Evolutionary conservation across 73 alveolate species (phyloP).

Genomic region (Tetrahymena malaccensis): DNA sequence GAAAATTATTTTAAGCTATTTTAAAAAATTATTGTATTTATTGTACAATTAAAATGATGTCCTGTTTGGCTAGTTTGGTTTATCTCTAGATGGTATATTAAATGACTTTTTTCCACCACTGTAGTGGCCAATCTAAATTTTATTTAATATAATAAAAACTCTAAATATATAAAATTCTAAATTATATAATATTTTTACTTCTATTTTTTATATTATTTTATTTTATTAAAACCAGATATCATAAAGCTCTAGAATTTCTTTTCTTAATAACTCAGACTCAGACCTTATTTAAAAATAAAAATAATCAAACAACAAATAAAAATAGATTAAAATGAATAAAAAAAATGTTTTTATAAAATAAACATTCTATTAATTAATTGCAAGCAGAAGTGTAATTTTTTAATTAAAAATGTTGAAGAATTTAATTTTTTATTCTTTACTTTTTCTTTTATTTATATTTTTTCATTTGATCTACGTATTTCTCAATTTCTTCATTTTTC

Average conservation of each 20-base stretch:
- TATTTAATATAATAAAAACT: not conserved
- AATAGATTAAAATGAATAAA: not conserved
- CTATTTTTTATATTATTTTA: not conserved
- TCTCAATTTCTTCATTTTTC: slow-evolving; percentile 36
- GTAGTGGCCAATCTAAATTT: not conserved
- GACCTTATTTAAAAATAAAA: not conserved
- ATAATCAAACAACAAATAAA: not conserved
- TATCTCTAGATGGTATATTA: not conserved
- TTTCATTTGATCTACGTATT: slow-evolving; percentile 9
- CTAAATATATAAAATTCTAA: not conserved
- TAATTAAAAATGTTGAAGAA: not conserved
- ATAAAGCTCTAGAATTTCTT: not conserved
- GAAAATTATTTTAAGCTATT: not conserved
- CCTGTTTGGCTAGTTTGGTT: not conserved
- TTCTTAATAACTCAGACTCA: not conserved
- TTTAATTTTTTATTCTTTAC: not conserved
- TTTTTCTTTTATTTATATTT: slow-evolving; percentile 20
- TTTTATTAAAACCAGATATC: not conserved
- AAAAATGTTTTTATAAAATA: too few species aligned
- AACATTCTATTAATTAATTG: too few species aligned
- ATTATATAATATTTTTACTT: not conserved
- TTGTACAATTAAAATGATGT: not conserved
- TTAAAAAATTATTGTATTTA: not conserved
- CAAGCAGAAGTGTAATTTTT: too few species aligned
- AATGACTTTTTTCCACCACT: not conserved